phyloP scores from a whole-genome alignment of 495 filamentous ascomycete genomes.

The Articulospora tetracladia region DNA sequence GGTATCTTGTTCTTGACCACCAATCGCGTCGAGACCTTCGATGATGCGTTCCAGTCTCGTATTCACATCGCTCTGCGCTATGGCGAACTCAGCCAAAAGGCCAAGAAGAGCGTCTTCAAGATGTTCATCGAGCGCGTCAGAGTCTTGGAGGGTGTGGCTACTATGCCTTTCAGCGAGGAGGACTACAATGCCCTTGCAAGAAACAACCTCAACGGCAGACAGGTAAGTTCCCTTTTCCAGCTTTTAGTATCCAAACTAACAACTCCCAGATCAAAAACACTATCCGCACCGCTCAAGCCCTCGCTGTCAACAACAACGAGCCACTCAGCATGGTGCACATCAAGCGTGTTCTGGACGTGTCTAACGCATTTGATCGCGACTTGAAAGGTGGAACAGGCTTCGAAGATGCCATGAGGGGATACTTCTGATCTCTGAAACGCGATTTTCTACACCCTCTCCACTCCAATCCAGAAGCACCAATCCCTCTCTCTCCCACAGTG shows the following conservation, averaged over 20 bases:
- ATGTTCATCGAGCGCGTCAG: constrained; percentile 72
- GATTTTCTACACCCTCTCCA: background rate
- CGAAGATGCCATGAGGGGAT: constrained; percentile 57
- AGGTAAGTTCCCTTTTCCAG: constrained; percentile 33
- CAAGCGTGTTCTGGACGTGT: constrained; percentile 75
- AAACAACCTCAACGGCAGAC: constrained; percentile 80
- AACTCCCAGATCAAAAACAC: constrained; percentile 76
- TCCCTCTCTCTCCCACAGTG: background rate
- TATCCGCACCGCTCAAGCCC: constrained; percentile 78
- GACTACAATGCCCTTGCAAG: constrained; percentile 66
- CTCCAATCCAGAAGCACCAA: background rate
- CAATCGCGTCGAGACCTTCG: constrained; percentile 71
- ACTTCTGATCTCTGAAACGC: constrained; percentile 30
- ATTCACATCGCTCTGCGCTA: constrained; percentile 73
- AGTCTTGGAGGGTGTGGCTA: constrained; percentile 56
- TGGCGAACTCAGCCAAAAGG: constrained; percentile 68
- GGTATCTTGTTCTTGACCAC: constrained; percentile 79
- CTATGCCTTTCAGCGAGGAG: constrained; percentile 59
- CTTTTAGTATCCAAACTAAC: constrained; percentile 17
- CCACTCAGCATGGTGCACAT: constrained; percentile 78
- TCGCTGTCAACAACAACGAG: constrained; percentile 73
- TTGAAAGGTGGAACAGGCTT: constrained; percentile 62
- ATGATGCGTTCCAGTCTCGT: constrained; percentile 56
- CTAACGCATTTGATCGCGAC: constrained; percentile 78
- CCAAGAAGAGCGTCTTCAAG: constrained; percentile 82